Conservation (phyloP, 164 flowering plant genomes). For the Magnolia changhungtana region DNA sequence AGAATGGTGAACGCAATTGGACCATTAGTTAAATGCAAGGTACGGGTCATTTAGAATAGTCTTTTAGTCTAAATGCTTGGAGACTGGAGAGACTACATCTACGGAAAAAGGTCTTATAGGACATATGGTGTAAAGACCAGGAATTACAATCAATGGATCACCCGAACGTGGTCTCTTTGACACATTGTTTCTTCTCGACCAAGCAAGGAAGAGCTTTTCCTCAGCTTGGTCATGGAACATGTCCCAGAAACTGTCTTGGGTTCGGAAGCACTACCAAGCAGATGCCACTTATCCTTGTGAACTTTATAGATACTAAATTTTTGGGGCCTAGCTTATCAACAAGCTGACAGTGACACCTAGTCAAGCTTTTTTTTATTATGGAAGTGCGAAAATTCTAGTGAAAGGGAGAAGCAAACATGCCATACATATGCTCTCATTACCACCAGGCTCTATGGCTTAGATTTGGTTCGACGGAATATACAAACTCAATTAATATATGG, state of each 20-base stretch:
- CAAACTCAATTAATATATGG: constrained; percentile 94
- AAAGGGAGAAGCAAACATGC: constrained; percentile 88
- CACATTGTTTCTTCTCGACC: constrained; percentile 93
- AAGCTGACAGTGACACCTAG: constrained; percentile 68
- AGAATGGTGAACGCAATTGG: too few species aligned
- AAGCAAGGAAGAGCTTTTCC: constrained; percentile 82
- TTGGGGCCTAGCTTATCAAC: constrained; percentile 74
- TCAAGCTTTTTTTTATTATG: constrained; percentile 70
- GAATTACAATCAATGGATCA: constrained; percentile 93
- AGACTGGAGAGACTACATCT: constrained; percentile 85
- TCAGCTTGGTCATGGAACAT: constrained; percentile 93
- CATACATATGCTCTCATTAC: constrained; percentile 92
- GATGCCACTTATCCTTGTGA: constrained; percentile 91
- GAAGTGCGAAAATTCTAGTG: constrained; percentile 88
- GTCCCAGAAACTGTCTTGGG: constrained; percentile 88
- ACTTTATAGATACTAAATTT: constrained; percentile 87
- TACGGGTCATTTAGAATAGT: too few species aligned
- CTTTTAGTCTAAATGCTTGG: constrained; percentile 66
- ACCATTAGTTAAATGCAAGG: too few species aligned
- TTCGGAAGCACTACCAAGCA: constrained; percentile 78
- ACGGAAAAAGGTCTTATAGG: constrained; percentile 90
- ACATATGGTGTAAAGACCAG: constrained; percentile 86
- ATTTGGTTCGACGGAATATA: constrained; percentile 94
- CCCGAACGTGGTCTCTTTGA: constrained; percentile 81
- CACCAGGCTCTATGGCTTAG: constrained; percentile 97